A percentile compares a stretch with the other conserved stretches of the same genome.
phyloP scores from a whole-genome alignment of 257 asterid genomes.

The Craterostigma plantagineum region DNA sequence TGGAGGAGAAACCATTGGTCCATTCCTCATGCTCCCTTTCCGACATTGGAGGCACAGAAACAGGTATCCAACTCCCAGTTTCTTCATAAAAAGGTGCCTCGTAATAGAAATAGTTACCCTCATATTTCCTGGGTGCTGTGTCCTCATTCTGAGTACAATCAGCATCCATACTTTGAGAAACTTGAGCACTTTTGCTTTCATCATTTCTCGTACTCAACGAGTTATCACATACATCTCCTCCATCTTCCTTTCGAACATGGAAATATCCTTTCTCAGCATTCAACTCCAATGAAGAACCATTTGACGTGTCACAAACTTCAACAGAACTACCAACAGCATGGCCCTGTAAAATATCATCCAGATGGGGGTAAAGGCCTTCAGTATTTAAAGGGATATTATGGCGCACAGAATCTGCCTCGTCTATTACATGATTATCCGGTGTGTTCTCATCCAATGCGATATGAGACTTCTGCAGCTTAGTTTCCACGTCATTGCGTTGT shows the following conservation, averaged over 20 bases:
- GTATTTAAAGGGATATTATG: too few species aligned
- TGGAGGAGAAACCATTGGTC: constrained; percentile 59
- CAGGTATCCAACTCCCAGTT: constrained; percentile 95
- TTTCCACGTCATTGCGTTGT: too few species aligned
- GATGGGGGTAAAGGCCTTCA: too few species aligned
- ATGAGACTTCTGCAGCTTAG: too few species aligned
- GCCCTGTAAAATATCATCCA: too few species aligned
- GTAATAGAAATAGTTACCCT: constrained; percentile 52
- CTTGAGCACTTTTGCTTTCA: constrained; percentile 7
- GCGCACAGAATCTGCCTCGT: too few species aligned
- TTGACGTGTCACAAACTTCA: too few species aligned
- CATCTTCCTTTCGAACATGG: background rate
- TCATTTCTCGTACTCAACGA: constrained; percentile 10
- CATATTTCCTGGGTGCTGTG: constrained; percentile 7
- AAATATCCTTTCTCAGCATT: constrained; percentile 12
- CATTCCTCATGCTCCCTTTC: constrained; percentile 70
- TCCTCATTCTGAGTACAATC: constrained; percentile 11
- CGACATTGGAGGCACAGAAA: constrained; percentile 93
- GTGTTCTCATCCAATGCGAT: too few species aligned
- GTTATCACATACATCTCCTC: too few species aligned
- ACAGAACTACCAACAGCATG: too few species aligned
- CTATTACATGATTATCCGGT: too few species aligned
- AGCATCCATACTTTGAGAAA: constrained; percentile 13
- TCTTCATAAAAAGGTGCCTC: constrained; percentile 74
- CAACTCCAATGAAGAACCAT: background rate